Conservation (phyloP, 1,284 basidiomycete genomes). For the Bondarzewia mesenterica region DNA sequence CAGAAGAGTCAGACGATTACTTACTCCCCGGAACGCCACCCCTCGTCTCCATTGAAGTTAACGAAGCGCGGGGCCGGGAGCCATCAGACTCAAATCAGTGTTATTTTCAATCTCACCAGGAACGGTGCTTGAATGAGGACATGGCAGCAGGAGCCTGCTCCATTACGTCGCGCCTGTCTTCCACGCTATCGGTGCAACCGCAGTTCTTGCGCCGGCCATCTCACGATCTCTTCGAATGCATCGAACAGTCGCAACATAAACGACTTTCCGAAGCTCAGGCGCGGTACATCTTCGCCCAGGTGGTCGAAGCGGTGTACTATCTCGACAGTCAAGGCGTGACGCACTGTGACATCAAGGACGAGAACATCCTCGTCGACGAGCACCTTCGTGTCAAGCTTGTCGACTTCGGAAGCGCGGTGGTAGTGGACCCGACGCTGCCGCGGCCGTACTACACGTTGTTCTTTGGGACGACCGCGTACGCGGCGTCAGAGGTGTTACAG, state of each 20-base stretch:
- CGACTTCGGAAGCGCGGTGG: slow-evolving; percentile 86
- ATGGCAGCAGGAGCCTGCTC: slow-evolving; percentile 1
- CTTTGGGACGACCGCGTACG: slow-evolving; percentile 77
- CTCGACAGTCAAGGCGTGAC: slow-evolving; percentile 72
- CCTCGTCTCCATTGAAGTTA: slow-evolving; percentile 31
- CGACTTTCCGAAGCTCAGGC: slow-evolving; percentile 75
- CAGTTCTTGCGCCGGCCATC: slow-evolving; percentile 68
- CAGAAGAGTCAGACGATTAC: slow-evolving; percentile 33
- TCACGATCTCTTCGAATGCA: slow-evolving; percentile 90
- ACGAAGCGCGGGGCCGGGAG: neutral
- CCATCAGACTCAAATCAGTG: neutral
- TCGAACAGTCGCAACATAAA: slow-evolving; percentile 77
- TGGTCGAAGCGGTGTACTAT: slow-evolving; percentile 80
- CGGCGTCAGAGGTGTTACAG: slow-evolving; percentile 73
- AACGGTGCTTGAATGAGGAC: neutral
- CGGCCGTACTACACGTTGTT: slow-evolving; percentile 69
- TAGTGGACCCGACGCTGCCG: slow-evolving; percentile 58
- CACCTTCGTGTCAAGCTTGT: slow-evolving; percentile 83
- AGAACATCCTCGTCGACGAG: slow-evolving; percentile 82
- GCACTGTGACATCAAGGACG: slow-evolving; percentile 93
- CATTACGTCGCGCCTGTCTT: slow-evolving; percentile 12
- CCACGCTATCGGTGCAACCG: slow-evolving; percentile 26
- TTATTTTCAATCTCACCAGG: neutral
- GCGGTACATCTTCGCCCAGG: slow-evolving; percentile 78
- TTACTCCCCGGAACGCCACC: slow-evolving; percentile 21